These are phyloP conservation scores for Eimeria falciformis DNA, from an alignment of 169 alveolate genomes.

Conservation along the genomic window DNA sequence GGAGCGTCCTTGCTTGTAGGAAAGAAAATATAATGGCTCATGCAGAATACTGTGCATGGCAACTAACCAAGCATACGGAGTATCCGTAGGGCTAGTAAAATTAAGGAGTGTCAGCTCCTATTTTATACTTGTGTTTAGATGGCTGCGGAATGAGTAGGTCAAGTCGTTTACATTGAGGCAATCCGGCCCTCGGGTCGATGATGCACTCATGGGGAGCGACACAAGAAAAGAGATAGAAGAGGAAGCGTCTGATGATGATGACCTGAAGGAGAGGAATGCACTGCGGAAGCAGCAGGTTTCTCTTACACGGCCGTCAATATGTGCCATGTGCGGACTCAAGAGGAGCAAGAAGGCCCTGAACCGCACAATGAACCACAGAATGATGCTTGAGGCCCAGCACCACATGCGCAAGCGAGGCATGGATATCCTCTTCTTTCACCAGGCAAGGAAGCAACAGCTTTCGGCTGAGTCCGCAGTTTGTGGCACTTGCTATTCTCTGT, in stretches of 20 bases:
- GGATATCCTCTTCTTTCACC: slow-evolving; percentile 65
- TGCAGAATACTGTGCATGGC: too few species aligned
- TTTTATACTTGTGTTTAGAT: too few species aligned
- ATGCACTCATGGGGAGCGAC: slow-evolving; percentile 2
- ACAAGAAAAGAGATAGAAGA: not conserved
- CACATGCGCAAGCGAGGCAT: slow-evolving; percentile 78
- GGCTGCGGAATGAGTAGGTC: slow-evolving; percentile 50
- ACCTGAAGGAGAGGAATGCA: slow-evolving; percentile 41
- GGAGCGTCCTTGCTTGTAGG: too few species aligned
- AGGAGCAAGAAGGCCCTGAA: slow-evolving; percentile 64
- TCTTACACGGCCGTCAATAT: slow-evolving; percentile 66
- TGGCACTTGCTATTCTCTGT: slow-evolving; percentile 73
- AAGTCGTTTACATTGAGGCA: slow-evolving; percentile 73
- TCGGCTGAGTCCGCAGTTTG: slow-evolving; percentile 69
- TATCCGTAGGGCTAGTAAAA: too few species aligned
- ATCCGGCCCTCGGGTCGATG: slow-evolving; percentile 63
- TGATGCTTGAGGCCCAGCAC: slow-evolving; percentile 79
- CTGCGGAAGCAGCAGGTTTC: slow-evolving; percentile 54
- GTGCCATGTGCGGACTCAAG: slow-evolving; percentile 75
- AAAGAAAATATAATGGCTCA: too few species aligned
- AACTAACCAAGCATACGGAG: too few species aligned
- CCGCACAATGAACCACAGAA: slow-evolving; percentile 70
- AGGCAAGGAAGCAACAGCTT: slow-evolving; percentile 63
- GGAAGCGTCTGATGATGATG: slow-evolving; percentile 41
- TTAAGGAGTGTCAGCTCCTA: too few species aligned